Evolutionary conservation across 2,329 filamentous ascomycete genomes (phyloP).

Genomic region (Colletotrichum sp.): DNA sequence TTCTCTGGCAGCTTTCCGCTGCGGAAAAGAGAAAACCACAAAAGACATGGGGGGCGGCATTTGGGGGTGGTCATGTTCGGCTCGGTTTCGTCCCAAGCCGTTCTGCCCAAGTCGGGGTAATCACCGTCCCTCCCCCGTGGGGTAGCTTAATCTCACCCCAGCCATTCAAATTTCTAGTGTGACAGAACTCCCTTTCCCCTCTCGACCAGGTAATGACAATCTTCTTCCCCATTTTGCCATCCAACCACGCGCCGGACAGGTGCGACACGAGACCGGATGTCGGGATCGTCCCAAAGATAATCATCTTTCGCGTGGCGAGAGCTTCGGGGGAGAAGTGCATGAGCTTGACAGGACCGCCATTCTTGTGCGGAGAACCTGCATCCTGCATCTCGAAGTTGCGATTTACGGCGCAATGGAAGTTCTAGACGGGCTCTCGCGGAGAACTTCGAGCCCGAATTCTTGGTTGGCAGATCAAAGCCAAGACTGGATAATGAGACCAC

Average conservation of each 20-base stretch:
- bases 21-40: neutral
- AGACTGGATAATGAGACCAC: neutral
- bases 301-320: neutral
- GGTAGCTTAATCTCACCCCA: neutral
- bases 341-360: neutral
- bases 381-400: neutral
- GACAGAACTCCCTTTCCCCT: neutral
- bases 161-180: neutral
- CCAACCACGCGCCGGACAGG: neutral
- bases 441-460: neutral
- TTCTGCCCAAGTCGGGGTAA: constrained; percentile 10
- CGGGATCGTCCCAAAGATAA: neutral
- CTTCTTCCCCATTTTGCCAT: neutral
- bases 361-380: neutral
- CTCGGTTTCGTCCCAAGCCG: neutral
- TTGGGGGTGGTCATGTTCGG: neutral
- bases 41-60: neutral
- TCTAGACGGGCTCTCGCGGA: rapidly evolving
- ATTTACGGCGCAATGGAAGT: neutral
- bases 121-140: constrained; percentile 3
- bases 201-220: neutral
- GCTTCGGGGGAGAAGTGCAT: neutral
- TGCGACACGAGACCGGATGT: neutral
- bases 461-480: neutral
- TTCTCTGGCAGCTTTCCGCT: neutral